A percentile compares a stretch with the other conserved stretches of the same genome.
phyloP scores from a whole-genome alignment of 345 rosid genomes.

The Cardamine chenopodiifolia region DNA sequence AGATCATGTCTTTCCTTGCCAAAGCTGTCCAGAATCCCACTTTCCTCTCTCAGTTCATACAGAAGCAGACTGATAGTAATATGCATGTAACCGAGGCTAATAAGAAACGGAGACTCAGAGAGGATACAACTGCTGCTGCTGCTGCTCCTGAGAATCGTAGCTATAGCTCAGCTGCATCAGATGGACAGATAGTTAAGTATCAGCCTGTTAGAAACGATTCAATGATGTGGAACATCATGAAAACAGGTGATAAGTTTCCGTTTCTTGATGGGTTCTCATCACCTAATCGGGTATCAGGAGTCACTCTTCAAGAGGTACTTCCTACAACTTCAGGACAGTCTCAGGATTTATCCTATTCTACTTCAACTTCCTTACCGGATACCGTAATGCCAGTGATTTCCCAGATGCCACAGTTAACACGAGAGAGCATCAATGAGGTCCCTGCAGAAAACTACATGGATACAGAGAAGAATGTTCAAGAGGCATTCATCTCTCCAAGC shows the following conservation, averaged over 20 bases:
- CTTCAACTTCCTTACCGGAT: constrained; percentile 18
- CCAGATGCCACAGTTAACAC: constrained; percentile 1
- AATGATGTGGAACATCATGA: constrained; percentile 52
- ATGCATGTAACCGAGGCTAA: constrained; percentile 51
- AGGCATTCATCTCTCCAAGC: constrained; percentile 24
- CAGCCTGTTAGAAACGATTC: constrained; percentile 52
- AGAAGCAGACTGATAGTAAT: constrained; percentile 50
- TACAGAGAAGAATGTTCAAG: constrained; percentile 20
- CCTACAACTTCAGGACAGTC: constrained; percentile 39
- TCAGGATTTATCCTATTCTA: neutral
- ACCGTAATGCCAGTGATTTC: constrained; percentile 4
- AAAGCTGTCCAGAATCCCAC: constrained; percentile 60
- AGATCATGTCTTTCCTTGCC: constrained; percentile 59
- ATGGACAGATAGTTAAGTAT: constrained; percentile 60
- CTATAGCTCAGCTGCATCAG: constrained; percentile 39
- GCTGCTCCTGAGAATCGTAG: constrained; percentile 18
- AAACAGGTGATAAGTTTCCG: constrained; percentile 35
- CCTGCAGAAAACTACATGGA: constrained; percentile 35
- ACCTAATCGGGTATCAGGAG: constrained; percentile 21
- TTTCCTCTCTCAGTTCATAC: constrained; percentile 56
- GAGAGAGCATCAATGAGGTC: constrained; percentile 19
- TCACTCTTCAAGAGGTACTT: constrained; percentile 25
- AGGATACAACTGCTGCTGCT: constrained; percentile 6
- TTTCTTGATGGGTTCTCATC: constrained; percentile 26
- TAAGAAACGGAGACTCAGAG: constrained; percentile 58